A percentile compares a stretch with the other conserved stretches of the same genome.
These are phyloP conservation scores for Pyrenopolyporus hunteri DNA, from an alignment of 495 filamentous ascomycete genomes.

Conservation along the genomic window DNA sequence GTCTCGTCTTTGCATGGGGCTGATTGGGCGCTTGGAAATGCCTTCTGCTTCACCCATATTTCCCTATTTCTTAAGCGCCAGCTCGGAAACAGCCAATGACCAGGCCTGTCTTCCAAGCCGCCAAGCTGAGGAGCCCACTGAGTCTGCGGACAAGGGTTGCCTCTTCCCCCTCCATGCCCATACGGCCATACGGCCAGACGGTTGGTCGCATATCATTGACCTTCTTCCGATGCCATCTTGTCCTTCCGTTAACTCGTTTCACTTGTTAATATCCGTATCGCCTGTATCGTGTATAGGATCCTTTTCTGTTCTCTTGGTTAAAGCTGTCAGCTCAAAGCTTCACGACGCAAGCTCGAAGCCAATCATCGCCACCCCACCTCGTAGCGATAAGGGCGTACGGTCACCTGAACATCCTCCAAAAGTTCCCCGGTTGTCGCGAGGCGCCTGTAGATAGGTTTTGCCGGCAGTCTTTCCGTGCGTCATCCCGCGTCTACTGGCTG, in stretches of 20 bases:
- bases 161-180: constrained; percentile 23
- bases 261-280: constrained; percentile 17
- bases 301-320: constrained; percentile 3
- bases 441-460: constrained; percentile 42
- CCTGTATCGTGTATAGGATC: constrained; percentile 20
- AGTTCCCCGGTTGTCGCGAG: constrained; percentile 19
- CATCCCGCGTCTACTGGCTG: constrained; percentile 32
- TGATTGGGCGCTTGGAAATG: constrained; percentile 38
- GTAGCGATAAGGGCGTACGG: constrained; percentile 4
- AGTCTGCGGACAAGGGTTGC: constrained; percentile 20
- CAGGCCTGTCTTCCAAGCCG: constrained; percentile 17
- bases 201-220: constrained; percentile 39
- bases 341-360: constrained; percentile 15
- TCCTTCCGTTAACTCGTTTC: constrained; percentile 29
- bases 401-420: constrained; percentile 1
- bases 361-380: constrained; percentile 35
- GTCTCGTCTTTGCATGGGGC: constrained; percentile 14
- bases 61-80: constrained; percentile 38
- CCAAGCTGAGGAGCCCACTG: constrained; percentile 32
- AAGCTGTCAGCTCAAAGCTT: constrained; percentile 22
- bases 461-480: constrained; percentile 16
- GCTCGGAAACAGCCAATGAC: constrained; percentile 26
- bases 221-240: constrained; percentile 27
- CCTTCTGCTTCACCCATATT: constrained; percentile 34
- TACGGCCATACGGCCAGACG: constrained; percentile 23